Conservation (phyloP, 495 filamentous ascomycete species). For the Aspergillus affinis region DNA sequence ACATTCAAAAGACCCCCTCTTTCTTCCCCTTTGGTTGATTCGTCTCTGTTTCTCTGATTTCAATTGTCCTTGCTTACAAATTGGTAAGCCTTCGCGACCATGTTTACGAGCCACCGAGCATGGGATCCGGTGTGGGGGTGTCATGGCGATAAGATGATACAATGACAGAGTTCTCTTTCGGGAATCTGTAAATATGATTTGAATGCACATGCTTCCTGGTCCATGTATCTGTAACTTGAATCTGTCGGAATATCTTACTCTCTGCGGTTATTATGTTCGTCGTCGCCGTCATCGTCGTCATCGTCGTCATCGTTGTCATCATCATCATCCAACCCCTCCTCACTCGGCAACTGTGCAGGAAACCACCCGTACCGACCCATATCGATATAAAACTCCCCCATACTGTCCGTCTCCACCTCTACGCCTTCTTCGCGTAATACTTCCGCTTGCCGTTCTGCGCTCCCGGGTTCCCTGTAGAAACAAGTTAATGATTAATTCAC, state of each 20-base stretch:
- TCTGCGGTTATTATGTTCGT: slow-evolving; percentile 3
- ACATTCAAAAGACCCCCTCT: slow-evolving; percentile 1
- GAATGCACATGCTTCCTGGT: slow-evolving; percentile 2
- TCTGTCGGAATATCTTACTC: no score
- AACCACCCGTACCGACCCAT: slow-evolving; percentile 75
- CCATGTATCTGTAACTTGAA: neutral
- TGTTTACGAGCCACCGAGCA: slow-evolving; percentile 13
- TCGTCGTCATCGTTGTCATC: slow-evolving; percentile 11
- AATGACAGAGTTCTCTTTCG: slow-evolving; percentile 14
- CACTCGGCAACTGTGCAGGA: slow-evolving; percentile 49
- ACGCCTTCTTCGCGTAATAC: slow-evolving; percentile 69
- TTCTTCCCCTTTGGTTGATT: no score
- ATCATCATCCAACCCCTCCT: slow-evolving; percentile 22
- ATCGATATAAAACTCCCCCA: slow-evolving; percentile 72
- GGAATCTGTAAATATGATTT: slow-evolving; percentile 18
- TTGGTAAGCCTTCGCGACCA: neutral
- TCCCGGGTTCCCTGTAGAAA: slow-evolving; percentile 71
- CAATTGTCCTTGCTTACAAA: no score
- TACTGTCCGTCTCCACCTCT: slow-evolving; percentile 56
- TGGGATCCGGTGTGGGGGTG: slow-evolving; percentile 12
- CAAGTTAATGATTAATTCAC: no score
- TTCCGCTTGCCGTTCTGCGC: slow-evolving; percentile 66
- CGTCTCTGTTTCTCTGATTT: no score
- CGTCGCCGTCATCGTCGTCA: no score
- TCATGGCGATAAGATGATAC: slow-evolving; percentile 13